A percentile compares a stretch with the other conserved stretches of the same genome.
These are phyloP conservation scores for Phytopythium kandeliae DNA, from an alignment of 352 stramenopile genomes.

Conservation along the genomic window DNA sequence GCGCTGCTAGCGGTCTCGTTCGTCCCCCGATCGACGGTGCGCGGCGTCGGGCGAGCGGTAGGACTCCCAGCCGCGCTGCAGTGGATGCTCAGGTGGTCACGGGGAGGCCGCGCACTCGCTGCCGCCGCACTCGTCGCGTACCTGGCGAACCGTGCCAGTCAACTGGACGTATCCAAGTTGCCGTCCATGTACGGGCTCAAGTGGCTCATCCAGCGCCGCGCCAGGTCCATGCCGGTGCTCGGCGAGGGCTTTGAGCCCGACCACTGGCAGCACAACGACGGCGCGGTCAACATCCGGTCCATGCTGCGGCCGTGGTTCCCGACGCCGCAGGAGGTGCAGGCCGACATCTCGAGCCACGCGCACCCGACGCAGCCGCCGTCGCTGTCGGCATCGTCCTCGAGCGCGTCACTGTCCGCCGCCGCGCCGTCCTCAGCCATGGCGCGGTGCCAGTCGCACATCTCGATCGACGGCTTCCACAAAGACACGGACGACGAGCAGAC, in stretches of 20 bases:
- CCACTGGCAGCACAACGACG: constrained; percentile 72
- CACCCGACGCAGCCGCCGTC: constrained; percentile 21
- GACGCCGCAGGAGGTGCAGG: constrained; percentile 36
- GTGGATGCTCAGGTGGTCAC: constrained; percentile 4
- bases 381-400: constrained; percentile 29
- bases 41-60: neutral
- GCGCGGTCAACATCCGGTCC: constrained; percentile 64
- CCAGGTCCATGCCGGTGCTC: constrained; percentile 42
- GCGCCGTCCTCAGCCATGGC: constrained; percentile 17
- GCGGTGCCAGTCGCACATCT: constrained; percentile 65
- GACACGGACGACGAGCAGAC: constrained; percentile 26
- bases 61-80: constrained; percentile 3
- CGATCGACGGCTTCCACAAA: constrained; percentile 56
- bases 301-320: constrained; percentile 70
- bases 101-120: constrained; percentile 7
- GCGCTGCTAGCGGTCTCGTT: constrained; percentile 1
- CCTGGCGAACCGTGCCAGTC: constrained; percentile 27
- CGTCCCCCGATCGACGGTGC: neutral
- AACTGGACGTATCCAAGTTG: constrained; percentile 62
- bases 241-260: constrained; percentile 56
- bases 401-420: constrained; percentile 21
- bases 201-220: constrained; percentile 53
- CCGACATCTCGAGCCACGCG: constrained; percentile 15
- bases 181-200: constrained; percentile 49
- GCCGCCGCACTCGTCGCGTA: constrained; percentile 16